Percentiles rank a stretch among this genome's conserved stretches.
Conservation (phyloP, 1,284 basidiomycete genomes). For the Quambalaria eucalypti region DNA sequence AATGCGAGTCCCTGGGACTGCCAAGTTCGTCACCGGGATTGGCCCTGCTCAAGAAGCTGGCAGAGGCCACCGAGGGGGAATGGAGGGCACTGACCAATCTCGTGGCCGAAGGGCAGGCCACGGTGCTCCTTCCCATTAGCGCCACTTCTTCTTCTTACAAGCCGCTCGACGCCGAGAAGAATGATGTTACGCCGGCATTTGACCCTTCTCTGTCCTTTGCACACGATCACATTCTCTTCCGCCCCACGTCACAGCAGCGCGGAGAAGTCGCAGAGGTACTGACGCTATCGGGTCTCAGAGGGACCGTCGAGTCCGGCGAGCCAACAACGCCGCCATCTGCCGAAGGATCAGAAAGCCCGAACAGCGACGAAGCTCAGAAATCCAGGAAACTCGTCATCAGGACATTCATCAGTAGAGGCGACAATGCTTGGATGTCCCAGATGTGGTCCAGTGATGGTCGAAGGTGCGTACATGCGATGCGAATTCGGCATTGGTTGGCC, state of each 20-base stretch:
- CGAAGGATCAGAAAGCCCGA: neutral
- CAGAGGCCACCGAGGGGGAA: slow-evolving; percentile 66
- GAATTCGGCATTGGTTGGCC: neutral
- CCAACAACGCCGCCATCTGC: neutral
- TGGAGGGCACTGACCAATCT: slow-evolving; percentile 63
- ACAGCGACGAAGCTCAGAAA: too few species aligned
- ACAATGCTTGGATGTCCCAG: slow-evolving; percentile 58
- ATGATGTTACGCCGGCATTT: neutral
- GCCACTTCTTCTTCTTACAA: slow-evolving; percentile 47
- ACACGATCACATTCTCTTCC: slow-evolving; percentile 61
- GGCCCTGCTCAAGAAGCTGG: slow-evolving; percentile 59
- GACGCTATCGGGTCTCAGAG: slow-evolving; percentile 71
- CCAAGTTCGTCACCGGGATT: slow-evolving; percentile 7
- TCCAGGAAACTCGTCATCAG: slow-evolving; percentile 55
- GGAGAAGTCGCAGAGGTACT: slow-evolving; percentile 48
- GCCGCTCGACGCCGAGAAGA: neutral
- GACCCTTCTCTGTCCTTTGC: slow-evolving; percentile 21
- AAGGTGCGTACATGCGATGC: neutral
- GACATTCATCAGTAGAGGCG: slow-evolving; percentile 57
- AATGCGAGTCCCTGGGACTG: neutral
- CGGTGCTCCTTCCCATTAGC: slow-evolving; percentile 65
- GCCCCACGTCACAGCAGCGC: slow-evolving; percentile 50
- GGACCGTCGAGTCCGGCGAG: slow-evolving; percentile 56
- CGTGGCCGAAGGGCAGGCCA: slow-evolving; percentile 62
- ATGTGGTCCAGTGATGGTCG: slow-evolving; percentile 50